Evolutionary conservation across 2,329 filamentous ascomycete species (phyloP).

Genomic region (Apiospora marii): DNA sequence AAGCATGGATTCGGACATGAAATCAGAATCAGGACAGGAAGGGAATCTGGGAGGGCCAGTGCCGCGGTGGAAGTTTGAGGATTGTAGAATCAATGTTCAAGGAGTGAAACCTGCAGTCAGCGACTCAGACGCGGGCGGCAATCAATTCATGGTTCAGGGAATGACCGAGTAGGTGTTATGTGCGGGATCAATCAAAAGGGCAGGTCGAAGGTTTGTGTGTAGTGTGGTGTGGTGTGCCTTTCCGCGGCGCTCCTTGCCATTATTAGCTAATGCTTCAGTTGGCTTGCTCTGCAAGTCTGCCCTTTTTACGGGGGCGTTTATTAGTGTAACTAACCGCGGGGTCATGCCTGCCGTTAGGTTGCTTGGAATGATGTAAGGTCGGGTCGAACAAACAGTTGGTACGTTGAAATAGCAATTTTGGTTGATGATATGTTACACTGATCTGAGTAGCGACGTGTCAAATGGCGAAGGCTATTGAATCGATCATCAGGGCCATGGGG

Average conservation of each 20-base stretch:
- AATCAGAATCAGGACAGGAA: background rate
- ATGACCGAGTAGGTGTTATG: constrained; percentile 4
- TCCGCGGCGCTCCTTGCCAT: constrained; percentile 10
- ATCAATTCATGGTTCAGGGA: constrained; percentile 21
- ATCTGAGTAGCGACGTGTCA: background rate
- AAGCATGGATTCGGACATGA: background rate
- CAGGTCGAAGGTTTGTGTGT: constrained; percentile 18
- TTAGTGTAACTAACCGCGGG: constrained; percentile 18
- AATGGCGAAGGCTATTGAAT: background rate
- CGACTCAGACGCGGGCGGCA: constrained; percentile 3
- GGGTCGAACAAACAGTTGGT: constrained; percentile 5
- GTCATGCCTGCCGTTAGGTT: constrained; percentile 6
- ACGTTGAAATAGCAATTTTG: background rate
- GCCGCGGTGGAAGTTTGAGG: constrained; percentile 9
- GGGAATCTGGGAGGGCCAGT: background rate
- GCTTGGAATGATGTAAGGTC: constrained; percentile 9
- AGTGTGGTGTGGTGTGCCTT: constrained; percentile 6
- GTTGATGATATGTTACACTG: background rate
- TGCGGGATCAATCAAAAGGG: constrained; percentile 19
- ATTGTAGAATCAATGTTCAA: constrained; percentile 2
- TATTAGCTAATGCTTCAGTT: constrained; percentile 17
- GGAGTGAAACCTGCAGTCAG: constrained; percentile 18
- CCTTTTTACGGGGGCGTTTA: constrained; percentile 6
- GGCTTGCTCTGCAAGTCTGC: background rate
- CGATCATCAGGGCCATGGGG: background rate